Evolutionary conservation across 78 protist genomes (phyloP), one percentile per base, ranked within the genome.

Genomic region (Cavenderia fasciculata): DNA sequence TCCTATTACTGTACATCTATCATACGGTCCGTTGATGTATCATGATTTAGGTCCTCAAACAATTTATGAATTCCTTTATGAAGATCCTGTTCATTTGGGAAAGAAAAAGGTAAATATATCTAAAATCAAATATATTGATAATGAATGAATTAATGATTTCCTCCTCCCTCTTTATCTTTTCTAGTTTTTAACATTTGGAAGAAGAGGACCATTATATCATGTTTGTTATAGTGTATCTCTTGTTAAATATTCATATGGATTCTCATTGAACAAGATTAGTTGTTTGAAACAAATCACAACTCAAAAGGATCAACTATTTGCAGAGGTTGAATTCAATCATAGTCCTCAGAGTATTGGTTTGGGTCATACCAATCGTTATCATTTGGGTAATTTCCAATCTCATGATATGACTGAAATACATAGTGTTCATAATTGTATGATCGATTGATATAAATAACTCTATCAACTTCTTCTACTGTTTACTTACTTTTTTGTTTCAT

Each of bases 271-370:
- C 23, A 65, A 79, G 52, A 77, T 87, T 11, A 74, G 87, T 74
- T 87, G 93, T 65, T 34, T 87, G 14, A 71, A 87, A 71, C 85
- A 72, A 36, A 74, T 68, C 7, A 77, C 93, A 31, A 70, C 93
- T 2, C 51, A 19, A 16, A 73, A 74, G 65, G 95, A 92, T 49
- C 61, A 69, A 63, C 59, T 92, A 27, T 92, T 66, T 46, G 95
- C 95, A 29, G 95, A 77, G n/a, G 95, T 92, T 19, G 95, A 92
- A n/a, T 92, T 85, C 27, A 92, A 92, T 85, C 54, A 92, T 49
- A 33, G 61, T 34, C 51, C 92, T 2, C 93, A 92, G 34, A 66
- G 85, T 47, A 85, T 92, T 25, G 87, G 77, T 2, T 47, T 77
- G 51, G 92, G 90, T 25, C 95, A 85, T n/a, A 92, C 79, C 5